These are phyloP conservation scores for Coniochaeta ligniaria DNA, from an alignment of 2,329 filamentous ascomycete genomes.

Conservation along the genomic window DNA sequence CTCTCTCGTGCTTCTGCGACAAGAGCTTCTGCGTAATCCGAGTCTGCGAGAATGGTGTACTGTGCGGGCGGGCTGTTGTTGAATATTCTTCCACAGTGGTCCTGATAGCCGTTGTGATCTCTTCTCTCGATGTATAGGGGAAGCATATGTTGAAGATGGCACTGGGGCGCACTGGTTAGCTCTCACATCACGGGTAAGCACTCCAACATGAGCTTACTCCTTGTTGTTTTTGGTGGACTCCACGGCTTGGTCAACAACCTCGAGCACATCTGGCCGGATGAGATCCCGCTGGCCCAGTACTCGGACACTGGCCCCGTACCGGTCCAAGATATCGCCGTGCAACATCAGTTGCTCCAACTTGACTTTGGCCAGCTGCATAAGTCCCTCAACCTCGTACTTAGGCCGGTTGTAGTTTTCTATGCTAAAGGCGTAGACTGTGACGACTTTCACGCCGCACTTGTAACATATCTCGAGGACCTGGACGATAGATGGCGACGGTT, in stretches of 20 bases:
- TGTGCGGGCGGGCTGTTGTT: conserved; percentile 56
- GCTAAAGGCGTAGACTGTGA: conserved; percentile 97
- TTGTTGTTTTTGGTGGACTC: conserved; percentile 83
- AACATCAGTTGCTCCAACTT: conserved; percentile 88
- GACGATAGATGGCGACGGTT: background rate
- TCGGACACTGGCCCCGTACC: conserved; percentile 82
- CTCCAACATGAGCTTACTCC: conserved; percentile 44
- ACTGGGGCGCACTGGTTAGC: conserved; percentile 22
- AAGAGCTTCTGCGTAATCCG: conserved; percentile 83
- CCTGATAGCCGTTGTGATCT: conserved; percentile 86
- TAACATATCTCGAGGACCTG: conserved; percentile 96
- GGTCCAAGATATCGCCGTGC: conserved; percentile 86
- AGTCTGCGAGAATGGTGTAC: conserved; percentile 76
- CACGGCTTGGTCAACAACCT: conserved; percentile 80
- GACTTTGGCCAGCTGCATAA: conserved; percentile 97
- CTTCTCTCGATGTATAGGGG: conserved; percentile 91
- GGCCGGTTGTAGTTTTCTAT: conserved; percentile 99
- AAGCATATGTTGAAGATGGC: conserved; percentile 86
- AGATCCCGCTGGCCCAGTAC: conserved; percentile 80
- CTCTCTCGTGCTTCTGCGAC: conserved; percentile 50
- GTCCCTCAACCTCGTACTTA: conserved; percentile 89
- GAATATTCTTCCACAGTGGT: conserved; percentile 84
- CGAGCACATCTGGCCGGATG: conserved; percentile 79
- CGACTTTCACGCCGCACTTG: conserved; percentile 91
- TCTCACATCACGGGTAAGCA: background rate